Evolutionary conservation across 2,329 filamentous ascomycete genomes (phyloP).

Genomic region (Cercospora sesami): DNA sequence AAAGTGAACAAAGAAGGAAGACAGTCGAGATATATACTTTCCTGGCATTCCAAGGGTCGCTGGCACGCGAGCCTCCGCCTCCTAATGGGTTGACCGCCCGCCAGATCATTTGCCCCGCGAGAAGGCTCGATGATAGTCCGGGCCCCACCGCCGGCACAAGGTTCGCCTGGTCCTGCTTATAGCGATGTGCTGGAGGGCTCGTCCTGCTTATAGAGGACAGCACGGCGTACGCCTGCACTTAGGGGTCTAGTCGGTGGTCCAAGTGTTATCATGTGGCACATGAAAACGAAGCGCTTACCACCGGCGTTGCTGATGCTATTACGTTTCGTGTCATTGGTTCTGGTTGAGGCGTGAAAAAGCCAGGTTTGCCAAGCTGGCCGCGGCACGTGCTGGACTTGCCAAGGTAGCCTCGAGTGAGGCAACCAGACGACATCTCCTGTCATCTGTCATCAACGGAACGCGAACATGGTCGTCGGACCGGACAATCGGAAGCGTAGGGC

Average conservation of each 20-base stretch:
- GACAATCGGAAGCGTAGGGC: constrained; percentile 27
- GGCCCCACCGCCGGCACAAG: constrained; percentile 9
- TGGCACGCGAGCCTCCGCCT: constrained; percentile 1
- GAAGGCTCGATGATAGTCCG: neutral
- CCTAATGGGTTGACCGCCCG: neutral
- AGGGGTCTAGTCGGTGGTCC: constrained; percentile 6
- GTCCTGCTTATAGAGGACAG: constrained; percentile 12
- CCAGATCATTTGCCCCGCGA: constrained; percentile 6
- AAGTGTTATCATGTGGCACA: constrained; percentile 12
- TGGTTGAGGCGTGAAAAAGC: constrained; percentile 1
- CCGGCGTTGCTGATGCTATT: constrained; percentile 13
- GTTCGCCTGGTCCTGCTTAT: constrained; percentile 15
- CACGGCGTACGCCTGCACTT: constrained; percentile 12
- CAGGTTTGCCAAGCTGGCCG: neutral
- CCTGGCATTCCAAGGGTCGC: constrained; percentile 11
- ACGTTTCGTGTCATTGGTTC: constrained; percentile 9
- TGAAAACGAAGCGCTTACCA: constrained; percentile 8
- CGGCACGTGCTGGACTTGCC: constrained; percentile 1
- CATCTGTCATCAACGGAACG: neutral
- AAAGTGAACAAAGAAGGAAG: neutral
- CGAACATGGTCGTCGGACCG: constrained; percentile 15
- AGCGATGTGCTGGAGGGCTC: constrained; percentile 8
- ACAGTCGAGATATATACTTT: constrained; percentile 11
- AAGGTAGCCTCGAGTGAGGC: constrained; percentile 1
- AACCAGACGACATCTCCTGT: constrained; percentile 1